phyloP scores from a whole-genome alignment of 345 rosid species.

The Gossypium australe region DNA sequence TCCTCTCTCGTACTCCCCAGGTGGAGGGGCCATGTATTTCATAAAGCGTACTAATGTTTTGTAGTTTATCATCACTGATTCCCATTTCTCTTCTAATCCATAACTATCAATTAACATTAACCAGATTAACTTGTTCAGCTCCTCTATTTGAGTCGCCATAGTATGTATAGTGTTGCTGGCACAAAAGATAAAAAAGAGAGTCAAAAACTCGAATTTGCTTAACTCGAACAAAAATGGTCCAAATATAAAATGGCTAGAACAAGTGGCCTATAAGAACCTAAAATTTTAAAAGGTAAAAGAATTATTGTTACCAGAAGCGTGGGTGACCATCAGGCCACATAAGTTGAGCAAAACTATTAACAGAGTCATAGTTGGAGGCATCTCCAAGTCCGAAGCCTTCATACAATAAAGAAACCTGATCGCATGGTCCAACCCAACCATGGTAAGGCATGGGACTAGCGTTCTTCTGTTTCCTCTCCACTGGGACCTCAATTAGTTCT shows the following conservation, averaged over 20 bases:
- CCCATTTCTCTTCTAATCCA: too few relatives aligned
- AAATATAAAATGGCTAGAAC: too few relatives aligned
- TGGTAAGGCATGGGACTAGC: slow-evolving; percentile 13
- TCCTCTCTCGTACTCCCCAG: too few relatives aligned
- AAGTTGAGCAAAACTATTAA: not conserved
- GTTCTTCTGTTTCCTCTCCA: slow-evolving; percentile 11
- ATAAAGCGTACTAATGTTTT: too few relatives aligned
- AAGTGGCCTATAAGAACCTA: too few relatives aligned
- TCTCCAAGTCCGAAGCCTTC: slow-evolving; percentile 17
- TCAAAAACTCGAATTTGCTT: too few relatives aligned
- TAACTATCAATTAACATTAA: too few relatives aligned
- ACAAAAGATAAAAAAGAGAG: not conserved
- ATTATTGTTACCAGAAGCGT: not conserved
- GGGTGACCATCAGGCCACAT: slow-evolving; percentile 14
- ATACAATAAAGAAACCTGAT: not conserved
- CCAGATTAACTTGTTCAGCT: not conserved
- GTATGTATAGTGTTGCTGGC: not conserved
- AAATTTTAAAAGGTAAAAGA: too few relatives aligned
- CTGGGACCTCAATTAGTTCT: slow-evolving; percentile 4
- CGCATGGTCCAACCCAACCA: slow-evolving; percentile 1
- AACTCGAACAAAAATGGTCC: too few relatives aligned
- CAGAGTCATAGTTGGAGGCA: slow-evolving; percentile 12
- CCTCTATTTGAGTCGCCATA: slow-evolving; percentile 4
- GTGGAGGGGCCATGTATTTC: too few relatives aligned
- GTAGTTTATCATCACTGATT: too few relatives aligned